Evolutionary conservation across 164 flowering plant genomes (phyloP).

Genomic region (Macadamia tetraphylla): DNA sequence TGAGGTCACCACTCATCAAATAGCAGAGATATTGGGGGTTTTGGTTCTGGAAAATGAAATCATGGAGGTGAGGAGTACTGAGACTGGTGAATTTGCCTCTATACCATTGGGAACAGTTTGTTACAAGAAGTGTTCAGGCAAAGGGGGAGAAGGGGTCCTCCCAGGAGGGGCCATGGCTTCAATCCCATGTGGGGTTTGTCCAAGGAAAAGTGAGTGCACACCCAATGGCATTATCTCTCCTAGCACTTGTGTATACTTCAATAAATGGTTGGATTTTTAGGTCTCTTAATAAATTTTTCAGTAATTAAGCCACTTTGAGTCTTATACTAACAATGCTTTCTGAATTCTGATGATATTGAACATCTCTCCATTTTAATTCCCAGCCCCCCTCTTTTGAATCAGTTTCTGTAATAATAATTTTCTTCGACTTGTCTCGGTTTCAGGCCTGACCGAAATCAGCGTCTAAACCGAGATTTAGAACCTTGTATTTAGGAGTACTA

Average conservation of each 20-base stretch:
- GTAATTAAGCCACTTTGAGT: too few relatives aligned
- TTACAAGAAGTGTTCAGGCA: slow-evolving; percentile 34
- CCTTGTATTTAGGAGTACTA: too few relatives aligned
- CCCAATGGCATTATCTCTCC: slow-evolving; percentile 87
- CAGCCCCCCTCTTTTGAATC: too few relatives aligned
- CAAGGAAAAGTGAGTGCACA: slow-evolving; percentile 52
- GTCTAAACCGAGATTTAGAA: too few relatives aligned
- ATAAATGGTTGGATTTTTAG: slow-evolving; percentile 68
- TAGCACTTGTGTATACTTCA: slow-evolving; percentile 54
- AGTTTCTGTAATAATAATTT: too few relatives aligned
- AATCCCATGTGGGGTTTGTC: slow-evolving; percentile 92
- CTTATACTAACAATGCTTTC: too few relatives aligned
- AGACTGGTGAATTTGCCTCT: slow-evolving; percentile 43
- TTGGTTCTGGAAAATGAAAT: slow-evolving; percentile 60
- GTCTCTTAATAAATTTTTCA: too few relatives aligned
- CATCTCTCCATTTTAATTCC: too few relatives aligned
- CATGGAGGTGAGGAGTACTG: slow-evolving; percentile 55
- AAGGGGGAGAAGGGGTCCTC: slow-evolving; percentile 18
- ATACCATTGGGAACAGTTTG: slow-evolving; percentile 52
- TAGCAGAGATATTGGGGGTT: slow-evolving; percentile 46
- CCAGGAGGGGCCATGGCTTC: slow-evolving; percentile 49
- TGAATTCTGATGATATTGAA: too few relatives aligned
- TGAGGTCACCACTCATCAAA: slow-evolving; percentile 29
- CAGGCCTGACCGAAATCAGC: too few relatives aligned
- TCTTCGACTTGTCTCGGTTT: too few relatives aligned